Evolutionary conservation across 2,329 filamentous ascomycete genomes (phyloP).

Genomic region (Coniochaeta prunicola): DNA sequence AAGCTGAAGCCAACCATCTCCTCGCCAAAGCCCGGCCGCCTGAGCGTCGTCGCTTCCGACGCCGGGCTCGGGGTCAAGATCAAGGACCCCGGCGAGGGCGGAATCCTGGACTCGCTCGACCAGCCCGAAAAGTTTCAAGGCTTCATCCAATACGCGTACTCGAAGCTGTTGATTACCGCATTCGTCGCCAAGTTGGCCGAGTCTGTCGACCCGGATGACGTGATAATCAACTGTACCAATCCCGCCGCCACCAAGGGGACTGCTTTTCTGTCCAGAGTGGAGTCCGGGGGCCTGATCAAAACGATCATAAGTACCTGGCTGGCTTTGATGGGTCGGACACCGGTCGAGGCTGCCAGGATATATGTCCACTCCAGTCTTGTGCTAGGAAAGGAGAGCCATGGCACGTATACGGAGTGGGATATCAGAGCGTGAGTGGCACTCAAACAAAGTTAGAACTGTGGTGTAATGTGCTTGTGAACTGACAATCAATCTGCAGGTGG

Average conservation of each 20-base stretch:
- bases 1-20: slow-evolving; percentile 12
- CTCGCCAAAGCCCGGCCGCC: slow-evolving; percentile 8
- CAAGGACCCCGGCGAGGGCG: slow-evolving; percentile 6
- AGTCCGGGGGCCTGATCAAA: neutral
- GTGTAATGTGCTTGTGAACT: neutral
- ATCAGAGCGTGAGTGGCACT: slow-evolving; percentile 14
- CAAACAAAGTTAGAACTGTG: neutral
- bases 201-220: slow-evolving; percentile 9
- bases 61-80: slow-evolving; percentile 12
- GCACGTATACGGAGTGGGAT: slow-evolving; percentile 12
- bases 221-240: slow-evolving; percentile 15
- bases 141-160: slow-evolving; percentile 11
- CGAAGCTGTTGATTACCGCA: slow-evolving; percentile 15
- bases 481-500: neutral
- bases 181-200: slow-evolving; percentile 9
- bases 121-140: neutral
- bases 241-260: slow-evolving; percentile 13
- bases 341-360: slow-evolving; percentile 11
- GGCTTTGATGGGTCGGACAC: slow-evolving; percentile 6
- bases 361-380: slow-evolving; percentile 14
- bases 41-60: slow-evolving; percentile 21
- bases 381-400: slow-evolving; percentile 15
- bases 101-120: slow-evolving; percentile 5
- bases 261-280: slow-evolving; percentile 6
- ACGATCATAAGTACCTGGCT: neutral